Base-by-base conservation (phyloP, 345 rosid species). In the Zanthoxylum bungeanum region DNA sequence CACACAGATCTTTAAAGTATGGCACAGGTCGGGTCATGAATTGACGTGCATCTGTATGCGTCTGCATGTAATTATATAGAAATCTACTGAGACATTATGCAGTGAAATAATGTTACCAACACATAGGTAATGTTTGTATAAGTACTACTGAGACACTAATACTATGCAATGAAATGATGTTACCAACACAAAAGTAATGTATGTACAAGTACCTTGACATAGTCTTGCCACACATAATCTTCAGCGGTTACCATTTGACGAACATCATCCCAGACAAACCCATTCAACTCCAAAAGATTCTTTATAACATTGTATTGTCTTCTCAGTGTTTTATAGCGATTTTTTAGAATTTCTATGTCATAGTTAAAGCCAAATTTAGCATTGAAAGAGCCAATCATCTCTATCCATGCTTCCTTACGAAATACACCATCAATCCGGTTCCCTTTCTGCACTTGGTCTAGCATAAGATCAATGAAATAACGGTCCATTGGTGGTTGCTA, bases 401-500 rank as follows among this genome's bases (percentile, higher is more conserved):
- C 88, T 56, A 72, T 73, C 98, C 98, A 91, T n/a, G 97, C 85
- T 64, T 88, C 88, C 77, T 89, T 91, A 64, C 88, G 72, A 60
- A 89, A 93, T 39, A 84, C 84, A 68, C 97, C 95, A 77, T 89
- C 97, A 47, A 91, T 80, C 81, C 85, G 88, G 71, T 88, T 89
- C 55, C 93, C 93, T 73, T 83, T 89, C 59, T 77, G 86, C 73
- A 83, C 75, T 73, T 93, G 93, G 39, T 86, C 95, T 71, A 93
- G 66, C 98, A 93, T 85, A 71, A 91, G 84, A 71, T 85, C 89
- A 8, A 93, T 86, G 79, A 91, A 91, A 78, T 77, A 86, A 21
- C 87, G 76, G 71, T 93, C 98, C 98, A 93, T 93, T 27, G 93
- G 89, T 9, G 97, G 95, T 72, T 91, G 88, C 97, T 95, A 93